Evolutionary conservation across 2,329 filamentous ascomycete species (phyloP), one percentile per base, ranked within the genome.

Genomic region (Cryphonectria carpinicola): DNA sequence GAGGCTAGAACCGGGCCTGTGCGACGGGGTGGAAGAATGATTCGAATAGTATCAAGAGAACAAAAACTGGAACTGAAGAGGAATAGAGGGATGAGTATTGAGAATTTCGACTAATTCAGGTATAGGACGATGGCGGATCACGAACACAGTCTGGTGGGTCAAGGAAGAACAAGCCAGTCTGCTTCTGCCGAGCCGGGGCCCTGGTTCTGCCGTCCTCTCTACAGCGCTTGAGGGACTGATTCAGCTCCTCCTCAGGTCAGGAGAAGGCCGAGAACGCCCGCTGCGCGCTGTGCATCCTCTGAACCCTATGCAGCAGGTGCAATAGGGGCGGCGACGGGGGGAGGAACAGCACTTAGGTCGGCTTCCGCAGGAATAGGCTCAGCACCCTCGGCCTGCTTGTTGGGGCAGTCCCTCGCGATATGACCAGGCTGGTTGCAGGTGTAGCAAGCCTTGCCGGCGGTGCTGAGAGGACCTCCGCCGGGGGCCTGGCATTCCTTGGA

Each of bases 391-490:
- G 63, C 74, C 71, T 77, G 79, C 89, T 92, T 90, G 89, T 94
- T 82, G 71, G 94, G 92, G 86, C 96, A 98, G 77, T 98, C 95
- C 74, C 95, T 92, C 71, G 94, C 97, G 82, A 98, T 98, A 84
- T 98, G 95, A 67, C 96, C 96, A 71, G 94, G 90, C 85, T 98
- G 93, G 75, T 95, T 94, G 81, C 96, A 99, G 82, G 95, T 92
- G 86, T 99, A 99, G 89, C 96, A 99, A 74, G 95, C 97, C 90
- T 98, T 99, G 80, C 95, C 95, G 74, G 93, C 94, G 74, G 94
- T 97, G 88, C 96, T 98, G 76, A 98, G 87, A 63, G 95, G 94
- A 35, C 96, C 96, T 70, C 96, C 96, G 82, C 98, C 98, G 74
- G 96, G 95, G 73, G 95, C 94, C 63, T 95, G 97, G 87, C 96